phyloP scores from a whole-genome alignment of 768 basidiomycete genomes.

The Psilocybe subaeruginosa region DNA sequence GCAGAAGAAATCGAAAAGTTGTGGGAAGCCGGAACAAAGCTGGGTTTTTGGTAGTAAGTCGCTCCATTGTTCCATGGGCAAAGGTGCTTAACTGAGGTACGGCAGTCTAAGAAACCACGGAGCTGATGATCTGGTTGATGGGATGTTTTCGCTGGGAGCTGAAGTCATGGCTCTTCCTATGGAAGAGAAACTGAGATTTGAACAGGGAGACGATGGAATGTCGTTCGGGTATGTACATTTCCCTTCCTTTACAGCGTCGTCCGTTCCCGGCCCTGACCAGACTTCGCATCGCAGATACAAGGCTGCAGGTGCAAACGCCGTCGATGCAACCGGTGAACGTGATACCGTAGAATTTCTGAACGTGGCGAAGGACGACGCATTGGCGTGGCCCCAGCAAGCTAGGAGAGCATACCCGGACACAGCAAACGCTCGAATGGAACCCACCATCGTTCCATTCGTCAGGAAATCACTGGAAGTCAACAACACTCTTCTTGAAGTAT shows the following conservation, averaged over 20 bases:
- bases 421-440: slow-evolving; percentile 51
- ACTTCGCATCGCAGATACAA: slow-evolving; percentile 49
- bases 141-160: slow-evolving; percentile 59
- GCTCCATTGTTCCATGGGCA: background rate
- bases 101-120: slow-evolving; percentile 60
- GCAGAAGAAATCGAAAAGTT: slow-evolving; percentile 49
- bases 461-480: slow-evolving; percentile 61
- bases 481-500: slow-evolving; percentile 51
- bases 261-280: too few relatives aligned
- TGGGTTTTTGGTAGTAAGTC: slow-evolving; percentile 73
- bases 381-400: slow-evolving; percentile 56
- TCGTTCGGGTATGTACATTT: slow-evolving; percentile 36
- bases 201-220: slow-evolving; percentile 53
- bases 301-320: slow-evolving; percentile 62
- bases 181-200: slow-evolving; percentile 60
- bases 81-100: background rate
- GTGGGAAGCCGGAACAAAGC: slow-evolving; percentile 58
- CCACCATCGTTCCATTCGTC: slow-evolving; percentile 56
- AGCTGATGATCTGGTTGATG: slow-evolving; percentile 45
- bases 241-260: background rate
- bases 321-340: slow-evolving; percentile 57
- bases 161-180: slow-evolving; percentile 56
- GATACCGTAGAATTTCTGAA: slow-evolving; percentile 71
- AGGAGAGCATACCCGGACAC: slow-evolving; percentile 61
- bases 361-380: slow-evolving; percentile 67